A percentile compares a stretch with the other conserved stretches of the same genome.
These are phyloP conservation scores for Trichoderma virens DNA, from an alignment of 495 filamentous ascomycete genomes.

Conservation along the genomic window DNA sequence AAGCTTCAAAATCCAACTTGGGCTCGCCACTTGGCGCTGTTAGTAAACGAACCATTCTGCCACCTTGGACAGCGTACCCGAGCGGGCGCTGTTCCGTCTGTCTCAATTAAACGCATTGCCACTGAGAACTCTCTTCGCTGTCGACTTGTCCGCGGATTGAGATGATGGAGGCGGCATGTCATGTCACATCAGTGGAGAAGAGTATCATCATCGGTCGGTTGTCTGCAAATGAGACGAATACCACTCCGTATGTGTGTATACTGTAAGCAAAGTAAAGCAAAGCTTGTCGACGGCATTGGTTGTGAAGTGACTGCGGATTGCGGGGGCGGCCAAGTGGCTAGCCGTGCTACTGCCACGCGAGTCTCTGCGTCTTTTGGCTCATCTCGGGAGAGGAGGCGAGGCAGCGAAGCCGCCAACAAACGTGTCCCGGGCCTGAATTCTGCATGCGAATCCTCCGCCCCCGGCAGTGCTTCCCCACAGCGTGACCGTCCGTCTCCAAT, in stretches of 20 bases:
- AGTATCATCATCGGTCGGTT: no score
- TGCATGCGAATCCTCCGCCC: background rate
- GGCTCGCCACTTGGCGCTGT: no score
- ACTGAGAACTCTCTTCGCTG: no score
- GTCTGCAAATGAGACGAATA: no score
- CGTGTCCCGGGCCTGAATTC: background rate
- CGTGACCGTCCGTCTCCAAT: background rate
- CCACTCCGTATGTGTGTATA: no score
- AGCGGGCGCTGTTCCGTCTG: background rate
- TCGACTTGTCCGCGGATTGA: no score
- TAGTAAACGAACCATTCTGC: no score
- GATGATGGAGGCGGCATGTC: no score
- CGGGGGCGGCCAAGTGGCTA: background rate
- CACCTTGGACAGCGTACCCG: no score
- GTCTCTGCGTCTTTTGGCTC: background rate
- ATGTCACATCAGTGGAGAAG: no score
- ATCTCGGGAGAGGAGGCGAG: background rate
- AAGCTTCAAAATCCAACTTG: no score
- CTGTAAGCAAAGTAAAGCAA: background rate
- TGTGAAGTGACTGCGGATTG: background rate
- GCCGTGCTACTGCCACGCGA: background rate
- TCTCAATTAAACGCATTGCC: no score
- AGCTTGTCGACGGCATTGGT: background rate
- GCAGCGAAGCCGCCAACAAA: background rate
- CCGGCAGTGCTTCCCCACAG: background rate